Evolutionary conservation across 1,139 yeast species (phyloP).

Genomic region (Blastobotrys illinoisensis): DNA sequence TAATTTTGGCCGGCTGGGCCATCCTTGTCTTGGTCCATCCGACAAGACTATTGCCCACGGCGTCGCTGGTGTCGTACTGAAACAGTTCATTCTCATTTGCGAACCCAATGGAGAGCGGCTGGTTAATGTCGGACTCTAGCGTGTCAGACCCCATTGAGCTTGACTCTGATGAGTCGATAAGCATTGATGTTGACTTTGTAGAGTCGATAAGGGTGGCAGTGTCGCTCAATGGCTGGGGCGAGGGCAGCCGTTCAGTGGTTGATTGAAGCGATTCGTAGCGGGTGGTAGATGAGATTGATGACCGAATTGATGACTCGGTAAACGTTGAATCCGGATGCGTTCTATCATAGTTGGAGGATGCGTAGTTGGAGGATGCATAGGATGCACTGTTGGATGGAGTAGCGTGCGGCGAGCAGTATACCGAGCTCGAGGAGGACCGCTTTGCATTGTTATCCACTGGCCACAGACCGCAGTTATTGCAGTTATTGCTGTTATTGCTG

Average conservation of each 20-base stretch:
- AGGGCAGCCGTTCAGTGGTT: not conserved
- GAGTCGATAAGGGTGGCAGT: not conserved
- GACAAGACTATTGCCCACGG: slow-evolving; percentile 8
- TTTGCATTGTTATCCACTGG: not conserved
- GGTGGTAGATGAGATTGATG: not conserved
- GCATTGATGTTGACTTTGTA: not conserved
- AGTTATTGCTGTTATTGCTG: too few relatives aligned
- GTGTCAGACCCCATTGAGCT: not conserved
- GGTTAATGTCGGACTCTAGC: not conserved
- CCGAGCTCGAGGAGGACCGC: not conserved
- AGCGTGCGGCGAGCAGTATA: not conserved
- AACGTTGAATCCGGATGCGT: not conserved
- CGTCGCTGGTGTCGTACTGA: slow-evolving; percentile 7
- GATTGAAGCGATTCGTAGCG: not conserved
- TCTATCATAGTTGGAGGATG: not conserved
- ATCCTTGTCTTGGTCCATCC: slow-evolving; percentile 8
- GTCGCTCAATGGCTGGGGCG: not conserved
- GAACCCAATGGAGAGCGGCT: slow-evolving; percentile 5
- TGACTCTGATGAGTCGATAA: not conserved
- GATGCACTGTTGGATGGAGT: too few relatives aligned
- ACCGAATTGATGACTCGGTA: not conserved
- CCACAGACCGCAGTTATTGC: too few relatives aligned
- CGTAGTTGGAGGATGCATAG: too few relatives aligned
- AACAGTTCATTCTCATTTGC: slow-evolving; percentile 11
- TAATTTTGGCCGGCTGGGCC: slow-evolving; percentile 12